A percentile compares a stretch with the other conserved stretches of the same genome.
Conservation (phyloP, 2,329 filamentous ascomycete genomes). For the Colletotrichum godetiae region DNA sequence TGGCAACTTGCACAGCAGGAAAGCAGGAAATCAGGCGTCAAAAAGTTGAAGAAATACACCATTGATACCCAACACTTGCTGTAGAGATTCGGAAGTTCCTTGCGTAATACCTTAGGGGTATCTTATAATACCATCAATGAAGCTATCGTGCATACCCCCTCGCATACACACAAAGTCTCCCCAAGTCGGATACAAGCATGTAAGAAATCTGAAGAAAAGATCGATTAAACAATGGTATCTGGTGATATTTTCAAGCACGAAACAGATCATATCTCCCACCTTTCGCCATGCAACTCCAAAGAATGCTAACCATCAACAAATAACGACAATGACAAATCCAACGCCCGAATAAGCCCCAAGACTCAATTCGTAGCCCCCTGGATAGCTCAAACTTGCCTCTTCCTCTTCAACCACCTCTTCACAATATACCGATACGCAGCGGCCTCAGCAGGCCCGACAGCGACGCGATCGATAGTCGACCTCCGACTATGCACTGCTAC, state of each 20-base stretch:
- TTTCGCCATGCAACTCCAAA: background rate
- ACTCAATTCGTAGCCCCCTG: background rate
- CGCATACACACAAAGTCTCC: no score
- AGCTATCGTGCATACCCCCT: no score
- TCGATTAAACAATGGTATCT: background rate
- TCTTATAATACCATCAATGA: no score
- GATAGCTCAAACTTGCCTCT: background rate
- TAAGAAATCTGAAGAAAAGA: background rate
- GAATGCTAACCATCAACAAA: background rate
- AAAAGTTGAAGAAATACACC: no score
- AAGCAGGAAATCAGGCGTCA: no score
- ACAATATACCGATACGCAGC: background rate
- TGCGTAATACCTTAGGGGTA: no score
- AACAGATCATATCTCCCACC: background rate
- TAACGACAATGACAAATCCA: background rate
- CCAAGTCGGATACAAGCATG: no score
- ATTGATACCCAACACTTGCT: no score
- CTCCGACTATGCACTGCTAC: background rate
- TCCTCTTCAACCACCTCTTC: background rate
- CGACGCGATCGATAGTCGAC: background rate
- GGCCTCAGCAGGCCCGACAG: background rate
- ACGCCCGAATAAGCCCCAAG: background rate
- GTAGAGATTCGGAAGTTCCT: no score
- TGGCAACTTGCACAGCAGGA: no score
- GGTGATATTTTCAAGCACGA: background rate